phyloP scores from a whole-genome alignment of 176 grass and related monocot genomes.

The Puccinellia tenuiflora region DNA sequence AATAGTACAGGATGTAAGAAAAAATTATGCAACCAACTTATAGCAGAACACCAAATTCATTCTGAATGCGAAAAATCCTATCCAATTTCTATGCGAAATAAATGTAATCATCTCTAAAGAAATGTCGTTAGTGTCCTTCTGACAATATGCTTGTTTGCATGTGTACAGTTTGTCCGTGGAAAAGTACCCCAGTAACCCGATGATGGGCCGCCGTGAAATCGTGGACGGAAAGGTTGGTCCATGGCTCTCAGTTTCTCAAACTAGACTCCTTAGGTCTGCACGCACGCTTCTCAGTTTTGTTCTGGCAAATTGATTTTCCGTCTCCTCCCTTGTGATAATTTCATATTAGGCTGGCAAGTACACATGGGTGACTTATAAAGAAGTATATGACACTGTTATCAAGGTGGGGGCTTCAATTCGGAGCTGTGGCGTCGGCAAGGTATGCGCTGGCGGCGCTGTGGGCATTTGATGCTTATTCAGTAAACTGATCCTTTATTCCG shows the following conservation, averaged over 20 bases:
- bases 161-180: constrained; percentile 56
- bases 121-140: neutral
- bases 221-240: constrained; percentile 50
- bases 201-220: constrained; percentile 59
- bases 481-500: neutral
- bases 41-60: neutral
- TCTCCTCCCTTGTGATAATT: constrained; percentile 1
- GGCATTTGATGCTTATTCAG: neutral
- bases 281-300: neutral
- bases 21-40: neutral
- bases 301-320: neutral
- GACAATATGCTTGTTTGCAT: neutral
- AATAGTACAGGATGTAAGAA: neutral
- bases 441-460: neutral
- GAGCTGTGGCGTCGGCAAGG: constrained; percentile 63
- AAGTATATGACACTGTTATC: constrained; percentile 70
- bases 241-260: neutral
- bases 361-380: constrained; percentile 83
- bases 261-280: neutral
- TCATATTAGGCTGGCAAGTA: constrained; percentile 56
- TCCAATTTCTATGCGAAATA: neutral
- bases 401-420: constrained; percentile 69
- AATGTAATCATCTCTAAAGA: neutral
- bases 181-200: constrained; percentile 47
- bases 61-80: neutral